A percentile compares a stretch with the other conserved stretches of the same genome.
Conservation (phyloP, 2,329 filamentous ascomycete species). For the Cryphonectria japonica region DNA sequence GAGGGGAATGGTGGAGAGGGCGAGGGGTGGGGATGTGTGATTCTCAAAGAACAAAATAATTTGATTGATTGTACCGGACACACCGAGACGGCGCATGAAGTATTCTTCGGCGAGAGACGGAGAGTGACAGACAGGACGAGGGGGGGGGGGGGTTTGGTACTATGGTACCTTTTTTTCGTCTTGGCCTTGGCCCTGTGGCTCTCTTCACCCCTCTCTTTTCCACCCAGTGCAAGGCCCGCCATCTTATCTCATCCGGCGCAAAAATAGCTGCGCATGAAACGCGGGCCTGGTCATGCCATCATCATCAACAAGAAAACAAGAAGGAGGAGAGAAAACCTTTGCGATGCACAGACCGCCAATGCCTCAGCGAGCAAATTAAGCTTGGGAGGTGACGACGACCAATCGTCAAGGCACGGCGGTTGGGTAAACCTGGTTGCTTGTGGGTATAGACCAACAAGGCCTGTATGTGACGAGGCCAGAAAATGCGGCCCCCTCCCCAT, state of each 20-base stretch:
- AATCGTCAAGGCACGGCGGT: background rate
- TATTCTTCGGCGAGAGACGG: background rate
- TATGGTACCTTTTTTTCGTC: background rate
- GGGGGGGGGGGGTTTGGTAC: no score
- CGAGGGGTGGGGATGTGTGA: background rate
- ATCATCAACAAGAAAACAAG: background rate
- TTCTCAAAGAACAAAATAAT: background rate
- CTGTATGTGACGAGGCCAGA: background rate
- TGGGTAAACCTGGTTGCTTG: background rate
- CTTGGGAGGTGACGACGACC: background rate
- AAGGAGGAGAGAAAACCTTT: background rate
- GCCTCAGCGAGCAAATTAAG: background rate
- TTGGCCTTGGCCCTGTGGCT: background rate
- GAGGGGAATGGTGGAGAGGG: background rate
- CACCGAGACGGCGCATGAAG: background rate
- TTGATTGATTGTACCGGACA: slow-evolving; percentile 4
- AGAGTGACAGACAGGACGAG: background rate
- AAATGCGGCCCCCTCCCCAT: background rate
- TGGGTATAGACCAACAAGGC: background rate
- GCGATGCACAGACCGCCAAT: slow-evolving; percentile 4
- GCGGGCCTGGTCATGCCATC: background rate
- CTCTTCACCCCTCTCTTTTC: background rate
- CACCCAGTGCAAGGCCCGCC: background rate
- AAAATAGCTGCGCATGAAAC: slow-evolving; percentile 7
- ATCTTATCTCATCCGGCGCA: background rate